Evolutionary conservation across 2,329 filamentous ascomycete genomes (phyloP).

Genomic region (Metarhizium brunneum): DNA sequence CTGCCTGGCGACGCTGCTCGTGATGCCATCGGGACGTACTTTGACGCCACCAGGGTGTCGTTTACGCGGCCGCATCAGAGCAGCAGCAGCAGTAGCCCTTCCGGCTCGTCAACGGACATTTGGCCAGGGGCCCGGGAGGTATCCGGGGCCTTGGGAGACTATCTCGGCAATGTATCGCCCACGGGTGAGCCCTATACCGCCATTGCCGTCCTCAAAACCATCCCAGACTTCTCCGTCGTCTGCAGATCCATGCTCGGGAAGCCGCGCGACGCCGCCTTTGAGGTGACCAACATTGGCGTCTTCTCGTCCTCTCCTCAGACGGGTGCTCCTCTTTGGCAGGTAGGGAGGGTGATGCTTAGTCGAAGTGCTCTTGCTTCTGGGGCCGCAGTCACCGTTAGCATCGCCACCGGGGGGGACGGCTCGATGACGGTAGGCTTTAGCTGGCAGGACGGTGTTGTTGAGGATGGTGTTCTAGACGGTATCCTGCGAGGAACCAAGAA

Average conservation of each 20-base stretch:
- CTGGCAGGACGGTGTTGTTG: constrained; percentile 26
- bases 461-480: neutral
- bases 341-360: constrained; percentile 33
- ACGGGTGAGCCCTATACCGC: constrained; percentile 10
- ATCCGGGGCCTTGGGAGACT: neutral
- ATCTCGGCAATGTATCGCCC: constrained; percentile 8
- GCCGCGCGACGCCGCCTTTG: constrained; percentile 25
- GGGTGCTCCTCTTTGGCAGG: constrained; percentile 12
- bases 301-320: constrained; percentile 11
- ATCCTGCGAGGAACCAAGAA: neutral
- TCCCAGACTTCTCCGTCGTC: constrained; percentile 27
- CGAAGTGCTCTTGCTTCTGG: constrained; percentile 30
- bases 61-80: neutral
- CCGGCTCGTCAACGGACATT: neutral
- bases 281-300: constrained; percentile 36
- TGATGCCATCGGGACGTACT: constrained; percentile 8
- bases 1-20: constrained; percentile 4
- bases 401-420: constrained; percentile 33
- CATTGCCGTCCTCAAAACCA: constrained; percentile 27
- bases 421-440: constrained; percentile 28
- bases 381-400: constrained; percentile 26
- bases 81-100: neutral
- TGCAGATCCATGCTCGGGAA: constrained; percentile 28
- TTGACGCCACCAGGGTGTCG: constrained; percentile 8
- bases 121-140: constrained; percentile 3